Base-by-base conservation (phyloP, 805 yeast genomes). In the Blastobotrys attinorum region DNA sequence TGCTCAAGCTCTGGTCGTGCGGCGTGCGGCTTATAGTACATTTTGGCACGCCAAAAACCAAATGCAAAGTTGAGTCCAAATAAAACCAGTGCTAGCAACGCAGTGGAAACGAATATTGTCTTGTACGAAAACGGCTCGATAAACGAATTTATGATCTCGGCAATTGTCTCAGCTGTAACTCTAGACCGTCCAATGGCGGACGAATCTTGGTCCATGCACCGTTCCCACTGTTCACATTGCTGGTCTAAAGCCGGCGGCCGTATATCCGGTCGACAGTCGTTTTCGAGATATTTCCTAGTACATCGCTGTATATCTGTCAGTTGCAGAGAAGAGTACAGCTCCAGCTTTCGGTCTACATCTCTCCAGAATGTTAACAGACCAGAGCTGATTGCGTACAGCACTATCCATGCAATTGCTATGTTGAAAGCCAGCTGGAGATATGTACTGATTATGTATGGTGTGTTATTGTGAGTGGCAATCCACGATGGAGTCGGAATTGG, bases 141-240 rank as follows among this genome's bases (percentile, higher is more conserved):
- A 53, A 87, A 84, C 1, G 83, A 79, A 58, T 86, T 82, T 25
- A 85, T 62, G 3, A 83, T 79, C 49, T 84, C 95, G 0, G 92
- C 92, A 46, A 84, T 64, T 0, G 88, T 76, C 51, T 81, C 84
- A 0, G 92, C 94, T 33, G 85, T 79, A 46, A 84, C 69, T 48
- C 72, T 72, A 0, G 88, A 78, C 45, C 77, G 70, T 2, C 81
- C 82, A 5, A 79, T 68, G 0, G 61, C 61, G 2, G 72, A 71
- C 4, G 95, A 88, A 51, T 86, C 89, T 37, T 76, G 63, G 50
- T 79, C 76, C 88, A 86, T 86, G 60, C 97, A 90, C 44, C 70
- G 73, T 52, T 76, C 81, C 83, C 92, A 83, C 23, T 69, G 72
- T 18, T 72, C 64, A 59, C 98, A 90, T 16, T 75, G 64, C 2